Evolutionary conservation across 1,139 yeast genomes (phyloP).

Genomic region (Hansenula lynferdii): DNA sequence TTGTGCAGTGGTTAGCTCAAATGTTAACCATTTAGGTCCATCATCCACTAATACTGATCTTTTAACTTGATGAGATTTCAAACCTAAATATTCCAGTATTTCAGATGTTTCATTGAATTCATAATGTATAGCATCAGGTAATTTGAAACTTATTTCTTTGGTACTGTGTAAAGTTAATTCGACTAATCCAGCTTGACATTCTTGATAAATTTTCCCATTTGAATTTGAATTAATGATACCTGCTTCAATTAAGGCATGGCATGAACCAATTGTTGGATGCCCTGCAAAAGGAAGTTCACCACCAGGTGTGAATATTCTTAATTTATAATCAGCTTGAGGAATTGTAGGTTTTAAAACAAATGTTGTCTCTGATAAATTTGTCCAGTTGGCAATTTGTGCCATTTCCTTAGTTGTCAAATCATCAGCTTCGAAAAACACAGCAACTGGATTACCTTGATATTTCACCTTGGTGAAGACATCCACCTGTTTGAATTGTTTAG

Average conservation of each 20-base stretch:
- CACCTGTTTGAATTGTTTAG: conserved; percentile 36
- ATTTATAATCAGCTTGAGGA: conserved; percentile 35
- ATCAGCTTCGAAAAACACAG: conserved; percentile 40
- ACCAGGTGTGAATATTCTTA: conserved; percentile 43
- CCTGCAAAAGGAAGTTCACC: conserved; percentile 55
- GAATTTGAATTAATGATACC: conserved; percentile 15
- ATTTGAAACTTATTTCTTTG: conserved; percentile 15
- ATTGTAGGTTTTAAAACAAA: conserved; percentile 38
- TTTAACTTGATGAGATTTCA: conserved; percentile 12
- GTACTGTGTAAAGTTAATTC: conserved; percentile 24
- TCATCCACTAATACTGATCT: conserved; percentile 27
- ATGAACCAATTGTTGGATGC: conserved; percentile 53
- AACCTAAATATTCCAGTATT: conserved; percentile 22
- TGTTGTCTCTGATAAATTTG: conserved; percentile 53
- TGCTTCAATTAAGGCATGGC: conserved; percentile 32
- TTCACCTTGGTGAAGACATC: conserved; percentile 43
- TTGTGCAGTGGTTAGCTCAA: conserved; percentile 27
- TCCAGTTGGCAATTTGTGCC: conserved; percentile 48
- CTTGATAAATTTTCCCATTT: conserved; percentile 32
- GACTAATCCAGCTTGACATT: conserved; percentile 41
- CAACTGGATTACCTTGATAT: conserved; percentile 51
- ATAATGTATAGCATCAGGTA: conserved; percentile 26
- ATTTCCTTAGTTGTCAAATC: conserved; percentile 30
- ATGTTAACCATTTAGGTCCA: conserved; percentile 41
- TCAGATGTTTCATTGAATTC: conserved; percentile 16